A percentile compares a stretch with the other conserved stretches of the same genome.
These are phyloP conservation scores for Bidens hawaiensis DNA, from an alignment of 140 eudicot genomes.

Conservation along the genomic window DNA sequence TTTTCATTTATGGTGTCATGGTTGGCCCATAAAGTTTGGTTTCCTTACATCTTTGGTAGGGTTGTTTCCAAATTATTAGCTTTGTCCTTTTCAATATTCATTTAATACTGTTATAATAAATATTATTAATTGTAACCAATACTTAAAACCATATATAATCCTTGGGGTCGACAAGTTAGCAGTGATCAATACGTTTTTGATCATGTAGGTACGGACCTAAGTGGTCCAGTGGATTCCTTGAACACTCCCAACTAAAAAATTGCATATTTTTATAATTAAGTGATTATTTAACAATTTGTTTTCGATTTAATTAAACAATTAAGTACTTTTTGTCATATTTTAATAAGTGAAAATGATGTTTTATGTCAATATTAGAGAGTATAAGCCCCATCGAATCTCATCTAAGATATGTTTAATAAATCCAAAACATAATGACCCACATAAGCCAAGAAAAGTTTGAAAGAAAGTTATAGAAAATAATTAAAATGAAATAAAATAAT, in stretches of 20 bases:
- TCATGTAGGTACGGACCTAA: slow-evolving; percentile 18
- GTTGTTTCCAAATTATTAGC: slow-evolving; percentile 31
- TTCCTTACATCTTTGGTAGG: slow-evolving; percentile 32
- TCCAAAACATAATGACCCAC: slow-evolving; percentile 33
- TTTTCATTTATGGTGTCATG: slow-evolving; percentile 36
- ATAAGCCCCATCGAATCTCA: slow-evolving; percentile 26
- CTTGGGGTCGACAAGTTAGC: slow-evolving; percentile 15
- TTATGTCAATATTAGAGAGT: neutral
- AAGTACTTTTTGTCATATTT: neutral
- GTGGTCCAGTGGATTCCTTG: slow-evolving; percentile 18
- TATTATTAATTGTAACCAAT: neutral
- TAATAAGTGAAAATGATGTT: neutral
- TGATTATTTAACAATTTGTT: neutral
- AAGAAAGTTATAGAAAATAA: neutral
- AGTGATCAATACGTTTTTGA: slow-evolving; percentile 1
- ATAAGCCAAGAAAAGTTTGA: slow-evolving; percentile 14
- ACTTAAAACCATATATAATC: slow-evolving; percentile 7
- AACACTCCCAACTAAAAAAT: neutral
- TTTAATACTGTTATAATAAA: neutral
- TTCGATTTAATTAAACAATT: neutral
- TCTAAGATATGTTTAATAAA: slow-evolving; percentile 26
- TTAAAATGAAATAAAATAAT: neutral
- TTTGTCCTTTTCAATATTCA: slow-evolving; percentile 9
- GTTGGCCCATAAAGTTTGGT: slow-evolving; percentile 34
- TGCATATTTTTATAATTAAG: neutral